A percentile compares a stretch with the other conserved stretches of the same genome.
Conservation (phyloP, 2,329 filamentous ascomycete species). For the Fusarium mexicanum region DNA sequence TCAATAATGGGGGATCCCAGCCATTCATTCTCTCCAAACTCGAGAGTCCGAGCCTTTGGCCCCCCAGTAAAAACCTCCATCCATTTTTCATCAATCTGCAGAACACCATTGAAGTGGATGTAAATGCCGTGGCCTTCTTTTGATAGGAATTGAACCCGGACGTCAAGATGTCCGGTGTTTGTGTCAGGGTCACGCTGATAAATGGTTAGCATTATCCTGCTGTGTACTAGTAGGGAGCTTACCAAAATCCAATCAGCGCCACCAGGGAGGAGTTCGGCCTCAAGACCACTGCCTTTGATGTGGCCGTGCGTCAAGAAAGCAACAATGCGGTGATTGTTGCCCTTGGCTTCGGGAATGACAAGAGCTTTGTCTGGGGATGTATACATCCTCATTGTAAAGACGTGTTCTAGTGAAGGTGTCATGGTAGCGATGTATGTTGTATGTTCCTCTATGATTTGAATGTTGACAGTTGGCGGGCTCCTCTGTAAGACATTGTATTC, state of each 20-base stretch:
- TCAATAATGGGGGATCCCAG: background rate
- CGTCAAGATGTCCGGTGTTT: constrained; percentile 5
- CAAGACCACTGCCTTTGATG: background rate
- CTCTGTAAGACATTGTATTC: too few species aligned
- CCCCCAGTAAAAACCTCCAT: constrained; percentile 6
- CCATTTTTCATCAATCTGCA: constrained; percentile 9
- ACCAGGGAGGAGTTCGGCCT: background rate
- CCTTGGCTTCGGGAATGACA: background rate
- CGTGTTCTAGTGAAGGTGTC: background rate
- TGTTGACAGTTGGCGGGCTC: too few species aligned
- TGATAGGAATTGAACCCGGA: background rate
- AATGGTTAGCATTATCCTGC: background rate
- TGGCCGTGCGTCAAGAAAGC: background rate
- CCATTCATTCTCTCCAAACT: constrained; percentile 12
- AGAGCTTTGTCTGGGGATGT: background rate
- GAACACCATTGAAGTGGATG: background rate
- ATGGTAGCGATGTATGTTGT: too few species aligned
- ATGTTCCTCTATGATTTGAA: too few species aligned
- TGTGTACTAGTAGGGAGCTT: background rate
- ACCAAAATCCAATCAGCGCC: constrained; percentile 8
- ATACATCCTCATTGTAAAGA: constrained; percentile 3
- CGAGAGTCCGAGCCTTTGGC: background rate
- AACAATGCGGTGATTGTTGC: background rate
- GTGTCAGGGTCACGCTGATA: background rate
- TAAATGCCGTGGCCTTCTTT: background rate